Conservation (phyloP, 768 basidiomycete species). For the Suillus sp. region DNA sequence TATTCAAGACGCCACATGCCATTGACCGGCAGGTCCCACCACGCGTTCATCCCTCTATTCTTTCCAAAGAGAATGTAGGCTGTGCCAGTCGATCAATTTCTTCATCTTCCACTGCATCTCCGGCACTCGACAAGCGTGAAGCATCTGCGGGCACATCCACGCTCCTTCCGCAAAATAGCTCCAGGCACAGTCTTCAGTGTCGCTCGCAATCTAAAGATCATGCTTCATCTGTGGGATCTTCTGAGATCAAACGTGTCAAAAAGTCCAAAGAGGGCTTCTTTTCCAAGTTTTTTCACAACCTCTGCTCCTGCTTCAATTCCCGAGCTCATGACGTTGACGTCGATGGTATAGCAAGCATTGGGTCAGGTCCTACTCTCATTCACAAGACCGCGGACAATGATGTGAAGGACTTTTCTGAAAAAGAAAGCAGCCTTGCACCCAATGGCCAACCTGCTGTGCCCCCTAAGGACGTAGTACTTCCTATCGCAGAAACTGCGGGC, state of each 20-base stretch:
- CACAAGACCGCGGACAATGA: slow-evolving; percentile 11
- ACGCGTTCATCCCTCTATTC: background rate
- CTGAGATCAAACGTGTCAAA: background rate
- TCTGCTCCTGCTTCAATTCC: slow-evolving; percentile 56
- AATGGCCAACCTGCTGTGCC: slow-evolving; percentile 40
- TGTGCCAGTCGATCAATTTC: background rate
- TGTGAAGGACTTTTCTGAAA: slow-evolving; percentile 15
- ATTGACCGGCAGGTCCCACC: slow-evolving; percentile 2
- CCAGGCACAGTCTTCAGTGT: background rate
- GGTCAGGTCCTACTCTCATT: slow-evolving; percentile 16
- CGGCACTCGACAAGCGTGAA: background rate
- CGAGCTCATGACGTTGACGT: slow-evolving; percentile 43
- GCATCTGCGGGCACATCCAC: slow-evolving; percentile 5
- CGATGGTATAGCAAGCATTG: slow-evolving; percentile 19
- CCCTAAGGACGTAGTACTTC: slow-evolving; percentile 45
- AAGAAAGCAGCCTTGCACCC: slow-evolving; percentile 13
- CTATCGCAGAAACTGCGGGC: slow-evolving; percentile 74
- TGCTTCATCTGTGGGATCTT: background rate
- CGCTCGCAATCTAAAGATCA: slow-evolving; percentile 6
- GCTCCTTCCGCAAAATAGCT: background rate
- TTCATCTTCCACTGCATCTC: slow-evolving; percentile 6
- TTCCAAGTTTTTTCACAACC: slow-evolving; percentile 50
- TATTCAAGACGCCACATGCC: slow-evolving; percentile 11
- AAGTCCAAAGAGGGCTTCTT: slow-evolving; percentile 46
- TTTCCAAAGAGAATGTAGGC: slow-evolving; percentile 8